A percentile compares a stretch with the other conserved stretches of the same genome.
These are phyloP conservation scores for Parietaria judaica DNA, from an alignment of 306 rosid genomes.

Conservation along the genomic window DNA sequence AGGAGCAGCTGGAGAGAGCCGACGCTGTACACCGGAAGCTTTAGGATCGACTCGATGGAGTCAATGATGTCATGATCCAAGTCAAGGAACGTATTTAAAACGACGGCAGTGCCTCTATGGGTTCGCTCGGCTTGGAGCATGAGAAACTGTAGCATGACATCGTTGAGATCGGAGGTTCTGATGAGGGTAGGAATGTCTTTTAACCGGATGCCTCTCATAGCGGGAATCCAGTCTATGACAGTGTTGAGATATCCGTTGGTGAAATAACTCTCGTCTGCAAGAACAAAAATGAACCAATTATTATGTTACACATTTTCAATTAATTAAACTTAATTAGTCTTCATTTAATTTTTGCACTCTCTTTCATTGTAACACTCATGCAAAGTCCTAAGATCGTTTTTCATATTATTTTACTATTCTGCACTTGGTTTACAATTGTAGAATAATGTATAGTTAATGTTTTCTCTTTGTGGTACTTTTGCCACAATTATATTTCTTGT, in stretches of 20 bases:
- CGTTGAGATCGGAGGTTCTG: conserved; percentile 46
- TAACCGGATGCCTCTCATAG: conserved; percentile 40
- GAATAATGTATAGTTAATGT: too few species aligned
- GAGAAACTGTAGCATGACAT: conserved; percentile 16
- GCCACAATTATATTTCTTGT: too few species aligned
- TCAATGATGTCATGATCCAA: conserved; percentile 36
- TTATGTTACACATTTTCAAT: too few species aligned
- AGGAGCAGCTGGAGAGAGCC: conserved; percentile 43
- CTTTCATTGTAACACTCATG: too few species aligned
- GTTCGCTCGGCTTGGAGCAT: conserved; percentile 21
- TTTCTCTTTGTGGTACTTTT: too few species aligned
- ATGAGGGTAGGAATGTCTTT: conserved; percentile 49
- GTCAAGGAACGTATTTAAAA: conserved; percentile 51
- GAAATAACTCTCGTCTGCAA: conserved; percentile 37
- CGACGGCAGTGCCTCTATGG: conserved; percentile 35
- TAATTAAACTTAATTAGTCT: too few species aligned
- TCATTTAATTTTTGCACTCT: too few species aligned
- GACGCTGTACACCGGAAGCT: conserved; percentile 43
- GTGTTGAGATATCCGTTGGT: conserved; percentile 54
- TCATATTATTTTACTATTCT: too few species aligned
- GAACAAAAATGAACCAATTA: too few species aligned
- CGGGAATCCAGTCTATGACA: conserved; percentile 47
- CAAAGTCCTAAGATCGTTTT: too few species aligned
- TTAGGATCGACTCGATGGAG: conserved; percentile 18
- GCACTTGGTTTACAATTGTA: too few species aligned